Evolutionary conservation across 1,284 basidiomycete genomes (phyloP).

Genomic region (Cystobasidium slooffiae): DNA sequence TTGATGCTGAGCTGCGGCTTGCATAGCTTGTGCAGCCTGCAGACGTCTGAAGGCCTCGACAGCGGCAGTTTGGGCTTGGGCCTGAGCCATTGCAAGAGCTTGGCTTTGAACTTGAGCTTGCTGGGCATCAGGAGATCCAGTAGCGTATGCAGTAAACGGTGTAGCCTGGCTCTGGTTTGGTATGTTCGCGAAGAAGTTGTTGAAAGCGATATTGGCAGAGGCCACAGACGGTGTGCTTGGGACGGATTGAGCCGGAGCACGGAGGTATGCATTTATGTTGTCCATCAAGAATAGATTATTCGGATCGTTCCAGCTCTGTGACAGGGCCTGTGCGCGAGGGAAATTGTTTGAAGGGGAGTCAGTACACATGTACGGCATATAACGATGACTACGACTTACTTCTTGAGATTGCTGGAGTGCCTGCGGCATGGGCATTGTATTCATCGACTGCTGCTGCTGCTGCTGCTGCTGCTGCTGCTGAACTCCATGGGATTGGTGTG

Average conservation of each 20-base stretch:
- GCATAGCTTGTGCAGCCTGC: constrained; percentile 27
- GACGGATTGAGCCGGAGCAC: constrained; percentile 24
- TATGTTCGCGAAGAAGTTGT: not conserved
- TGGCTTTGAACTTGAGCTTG: not conserved
- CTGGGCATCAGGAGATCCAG: not conserved
- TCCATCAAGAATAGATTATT: constrained; percentile 20
- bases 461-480: constrained; percentile 7
- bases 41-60: constrained; percentile 26
- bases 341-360: not conserved
- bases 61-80: constrained; percentile 22
- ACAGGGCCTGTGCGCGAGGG: not conserved
- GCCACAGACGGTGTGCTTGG: constrained; percentile 17
- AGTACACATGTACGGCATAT: not conserved
- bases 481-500: not conserved
- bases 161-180: not conserved
- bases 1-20: not conserved
- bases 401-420: not conserved
- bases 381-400: not conserved
- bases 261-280: constrained; percentile 9
- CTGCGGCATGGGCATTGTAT: not conserved
- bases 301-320: constrained; percentile 15
- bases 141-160: not conserved
- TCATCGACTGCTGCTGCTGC: not conserved
- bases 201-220: constrained; percentile 14
- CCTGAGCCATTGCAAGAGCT: constrained; percentile 8